A percentile compares a stretch with the other conserved stretches of the same genome.
Evolutionary conservation across 2,329 filamentous ascomycete species (phyloP).

Genomic region (Fusarium anguioides): DNA sequence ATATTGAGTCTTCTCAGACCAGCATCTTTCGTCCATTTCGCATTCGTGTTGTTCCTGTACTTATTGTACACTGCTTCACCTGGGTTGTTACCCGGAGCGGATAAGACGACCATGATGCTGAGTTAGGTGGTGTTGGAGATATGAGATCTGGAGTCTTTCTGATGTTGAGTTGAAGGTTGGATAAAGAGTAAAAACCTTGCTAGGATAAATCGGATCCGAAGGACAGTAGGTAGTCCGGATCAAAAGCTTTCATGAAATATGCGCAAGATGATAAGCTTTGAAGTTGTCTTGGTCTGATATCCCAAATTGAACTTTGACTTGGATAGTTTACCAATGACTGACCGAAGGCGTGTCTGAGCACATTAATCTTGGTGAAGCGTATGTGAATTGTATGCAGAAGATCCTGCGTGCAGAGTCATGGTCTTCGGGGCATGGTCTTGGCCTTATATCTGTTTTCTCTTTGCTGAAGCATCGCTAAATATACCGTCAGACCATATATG

Average conservation of each 20-base stretch:
- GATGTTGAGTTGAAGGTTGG: neutral
- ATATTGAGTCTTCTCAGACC: conserved; percentile 22
- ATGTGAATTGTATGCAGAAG: neutral
- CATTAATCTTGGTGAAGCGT: no score
- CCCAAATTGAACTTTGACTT: no score
- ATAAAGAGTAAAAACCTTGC: no score
- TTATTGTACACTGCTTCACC: conserved; percentile 16
- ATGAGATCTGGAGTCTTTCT: neutral
- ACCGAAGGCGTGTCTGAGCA: no score
- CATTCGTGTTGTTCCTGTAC: conserved; percentile 22
- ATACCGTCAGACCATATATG: neutral
- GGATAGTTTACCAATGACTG: no score
- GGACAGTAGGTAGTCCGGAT: no score
- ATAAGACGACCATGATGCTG: conserved; percentile 5
- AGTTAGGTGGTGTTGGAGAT: neutral
- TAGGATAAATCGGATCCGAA: no score
- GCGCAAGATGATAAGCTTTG: no score
- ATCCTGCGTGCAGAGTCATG: neutral
- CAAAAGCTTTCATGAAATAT: no score
- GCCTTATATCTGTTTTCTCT: conserved; percentile 16
- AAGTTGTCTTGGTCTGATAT: no score
- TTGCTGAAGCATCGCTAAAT: neutral
- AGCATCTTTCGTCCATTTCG: conserved; percentile 23
- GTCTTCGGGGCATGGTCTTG: neutral
- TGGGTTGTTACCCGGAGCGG: neutral